Conservation (phyloP, 345 rosid genomes). For the Salix dunnii region DNA sequence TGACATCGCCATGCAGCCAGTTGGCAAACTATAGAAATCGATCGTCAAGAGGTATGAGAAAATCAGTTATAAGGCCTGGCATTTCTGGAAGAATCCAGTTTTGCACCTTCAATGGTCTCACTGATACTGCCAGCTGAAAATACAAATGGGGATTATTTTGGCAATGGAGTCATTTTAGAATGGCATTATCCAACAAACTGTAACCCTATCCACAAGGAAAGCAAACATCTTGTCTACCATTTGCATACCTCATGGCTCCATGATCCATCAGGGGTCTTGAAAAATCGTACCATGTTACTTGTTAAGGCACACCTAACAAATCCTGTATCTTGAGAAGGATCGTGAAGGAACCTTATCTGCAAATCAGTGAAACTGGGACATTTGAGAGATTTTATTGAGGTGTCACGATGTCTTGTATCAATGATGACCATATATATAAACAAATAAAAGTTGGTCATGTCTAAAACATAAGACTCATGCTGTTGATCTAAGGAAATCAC, state of each 20-base stretch:
- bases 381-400: neutral
- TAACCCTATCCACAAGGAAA: neutral
- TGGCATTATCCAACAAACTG: neutral
- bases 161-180: neutral
- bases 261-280: constrained; percentile 64
- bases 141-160: neutral
- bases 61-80: constrained; percentile 90
- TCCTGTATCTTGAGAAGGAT: constrained; percentile 72
- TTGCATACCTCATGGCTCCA: constrained; percentile 77
- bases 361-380: constrained; percentile 5
- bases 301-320: constrained; percentile 75
- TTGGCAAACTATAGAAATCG: constrained; percentile 76
- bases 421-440: neutral
- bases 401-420: neutral
- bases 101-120: constrained; percentile 73
- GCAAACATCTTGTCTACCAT: neutral
- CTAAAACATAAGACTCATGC: neutral
- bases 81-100: constrained; percentile 95
- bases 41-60: constrained; percentile 84
- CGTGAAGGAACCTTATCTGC: constrained; percentile 86
- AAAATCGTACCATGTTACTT: constrained; percentile 81
- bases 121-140: constrained; percentile 63
- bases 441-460: neutral
- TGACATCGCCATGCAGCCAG: constrained; percentile 95
- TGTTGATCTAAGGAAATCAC: constrained; percentile 24